Conservation (phyloP, 805 yeast genomes). For the Nakazawaea siamensis region DNA sequence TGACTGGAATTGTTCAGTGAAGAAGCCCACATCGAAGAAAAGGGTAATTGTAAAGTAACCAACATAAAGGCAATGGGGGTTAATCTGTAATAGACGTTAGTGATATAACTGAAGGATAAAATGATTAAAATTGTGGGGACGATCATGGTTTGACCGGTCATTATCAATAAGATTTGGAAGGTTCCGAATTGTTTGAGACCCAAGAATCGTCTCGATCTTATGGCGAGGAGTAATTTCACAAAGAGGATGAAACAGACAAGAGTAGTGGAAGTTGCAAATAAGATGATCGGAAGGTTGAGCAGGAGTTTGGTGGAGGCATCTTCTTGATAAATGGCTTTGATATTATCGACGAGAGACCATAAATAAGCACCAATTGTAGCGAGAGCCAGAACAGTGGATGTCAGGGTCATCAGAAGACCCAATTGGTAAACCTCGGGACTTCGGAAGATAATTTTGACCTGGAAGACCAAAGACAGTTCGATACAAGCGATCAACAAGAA, state of each 20-base stretch:
- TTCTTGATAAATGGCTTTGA: conserved; percentile 24
- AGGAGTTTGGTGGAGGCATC: conserved; percentile 23
- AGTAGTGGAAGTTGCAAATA: conserved; percentile 64
- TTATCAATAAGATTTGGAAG: conserved; percentile 71
- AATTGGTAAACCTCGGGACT: conserved; percentile 39
- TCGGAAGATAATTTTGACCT: conserved; percentile 62
- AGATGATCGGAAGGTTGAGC: conserved; percentile 45
- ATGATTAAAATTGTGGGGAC: conserved; percentile 68
- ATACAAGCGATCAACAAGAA: conserved; percentile 51
- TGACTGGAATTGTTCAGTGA: conserved; percentile 43
- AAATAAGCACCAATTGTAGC: conserved; percentile 55
- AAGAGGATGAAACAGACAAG: conserved; percentile 53
- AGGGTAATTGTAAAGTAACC: conserved; percentile 67
- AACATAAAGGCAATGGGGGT: conserved; percentile 50
- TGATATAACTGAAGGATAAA: conserved; percentile 34
- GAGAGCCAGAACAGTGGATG: conserved; percentile 37
- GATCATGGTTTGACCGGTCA: conserved; percentile 75
- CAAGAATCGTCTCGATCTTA: conserved; percentile 60
- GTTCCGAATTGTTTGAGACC: conserved; percentile 82
- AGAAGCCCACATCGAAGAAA: conserved; percentile 86
- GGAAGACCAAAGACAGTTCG: conserved; percentile 62
- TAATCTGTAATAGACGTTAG: conserved; percentile 23
- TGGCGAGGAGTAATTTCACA: conserved; percentile 59
- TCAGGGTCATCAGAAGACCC: conserved; percentile 28
- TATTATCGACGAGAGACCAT: conserved; percentile 37